Base-by-base conservation (phyloP, 306 rosid species). In the Neltuma alba region DNA sequence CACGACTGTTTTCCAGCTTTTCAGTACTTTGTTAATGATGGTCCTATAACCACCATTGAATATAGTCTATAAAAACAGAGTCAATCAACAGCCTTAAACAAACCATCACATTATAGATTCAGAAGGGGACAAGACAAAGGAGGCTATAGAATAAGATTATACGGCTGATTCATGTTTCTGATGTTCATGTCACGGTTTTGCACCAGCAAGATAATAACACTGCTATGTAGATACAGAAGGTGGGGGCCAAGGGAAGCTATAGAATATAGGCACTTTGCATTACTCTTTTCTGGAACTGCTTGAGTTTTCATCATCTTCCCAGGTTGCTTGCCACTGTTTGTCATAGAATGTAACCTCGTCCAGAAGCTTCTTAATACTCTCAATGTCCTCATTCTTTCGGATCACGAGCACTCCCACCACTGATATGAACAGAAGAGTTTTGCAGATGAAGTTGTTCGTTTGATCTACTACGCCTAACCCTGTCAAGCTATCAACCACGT, bases 251-350 rank as follows among this genome's bases (percentile, higher is more conserved):
- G 30, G 30, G 61, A 21, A 21, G 63, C 15, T 55, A 52, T 23
- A 21, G 28, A 25, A 58, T 57, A 57, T 10, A 9, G 64, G 64
- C 34, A 58, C 2, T 58, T 78, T 78, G 80, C 48, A 80, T 83
- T 87, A 87, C 73, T 90, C 85, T 4, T 84, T 83, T 78, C 79
- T 87, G 73, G 89, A 72, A 76, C 74, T 83, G 81, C 75, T 15
- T 86, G 74, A 41, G 81, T 88, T 81, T 1, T 33, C 42, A 63
- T 95, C 90, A 33, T 95, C 97, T 87, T 90, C 84, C 98, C 99
- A 95, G 75, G 98, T 93, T 77, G 99, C 98, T 83, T 91, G 99
- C 99, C 99, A 95, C 89, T 95, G 99, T 85, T 91, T 95, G 87
- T 95, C 99, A 70, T 95, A 93, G 71, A 89, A 93, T 36, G 97